Base-by-base conservation (phyloP, 2,329 filamentous ascomycete species). In the Pseudogymnoascus sp. region DNA sequence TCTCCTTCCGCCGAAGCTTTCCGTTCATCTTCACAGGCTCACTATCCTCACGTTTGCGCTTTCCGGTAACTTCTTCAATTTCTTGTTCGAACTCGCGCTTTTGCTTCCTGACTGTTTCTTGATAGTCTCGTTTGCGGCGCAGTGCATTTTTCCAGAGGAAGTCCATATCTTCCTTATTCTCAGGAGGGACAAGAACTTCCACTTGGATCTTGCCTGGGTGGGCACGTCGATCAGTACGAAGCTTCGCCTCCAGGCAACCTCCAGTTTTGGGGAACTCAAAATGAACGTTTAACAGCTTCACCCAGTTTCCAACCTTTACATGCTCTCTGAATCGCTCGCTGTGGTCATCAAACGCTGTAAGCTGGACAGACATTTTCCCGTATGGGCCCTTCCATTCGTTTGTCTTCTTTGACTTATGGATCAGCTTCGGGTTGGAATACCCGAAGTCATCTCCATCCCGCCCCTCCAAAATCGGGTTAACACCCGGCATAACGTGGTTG, bases 281-380 rank as follows among this genome's bases (percentile, higher is more conserved):
- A 19, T 88, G 88, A 3, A 96, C 80, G 69, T 97, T 96, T 22
- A 78, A 81, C 5, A 97, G 74, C 3, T 76, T 76, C 2, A 96
- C 76, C 79, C 88, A 87, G 24, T 85, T 78, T 3, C 84, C 83
- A n/a, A 77, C 73, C 2, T 79, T 76, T 26, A 95, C 76, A 6
- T 84, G 73, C 0, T 80, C 70, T 14, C 79, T 80, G n/a, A 88
- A 81, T 66, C 78, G 84, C 1, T 72, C 69, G 1, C 86, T 84
- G 72, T 96, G 89, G 0, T 84, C 83, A 12, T 88, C 85, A 73
- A 81, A 96, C 28, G 89, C 80, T 28, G 85, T 89, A 24, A 97
- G 76, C 68, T 88, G 86, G 61, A 97, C 78, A 1, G 86, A 88
- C 70, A 83, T 78, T 70, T 87, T 86, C 2, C 92, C 93, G 68